Base-by-base conservation (phyloP, 257 asterid genomes). In the Primulina huaijiensis region DNA sequence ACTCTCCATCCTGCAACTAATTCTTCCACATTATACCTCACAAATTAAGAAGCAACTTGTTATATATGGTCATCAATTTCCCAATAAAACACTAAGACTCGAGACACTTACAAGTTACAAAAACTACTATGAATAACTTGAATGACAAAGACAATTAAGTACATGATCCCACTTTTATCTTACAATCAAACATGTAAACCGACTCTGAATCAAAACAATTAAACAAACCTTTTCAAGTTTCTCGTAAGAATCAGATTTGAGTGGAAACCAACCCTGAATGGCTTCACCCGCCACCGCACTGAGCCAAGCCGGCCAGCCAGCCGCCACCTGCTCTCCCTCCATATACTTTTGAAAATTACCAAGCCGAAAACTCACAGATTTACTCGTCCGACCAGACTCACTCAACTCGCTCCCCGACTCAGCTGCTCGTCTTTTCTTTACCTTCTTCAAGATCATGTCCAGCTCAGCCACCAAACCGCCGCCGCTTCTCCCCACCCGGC, bases 221-320 rank as follows among this genome's bases (percentile, higher is more conserved):
- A 31, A 60, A 40, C 60, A 62, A 63, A 89, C 98, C 96, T 92
- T 92, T 75, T 92, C 98, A 20, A 89, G 96, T 76, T 92, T 92
- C 82, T 92, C 92, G 69, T 78, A 92, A 17, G 90, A 83, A 74
- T 92, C 98, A 1, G 96, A 87, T 72, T 74, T 77, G n/a, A 84
- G 93, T 0, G 96, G 96, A 60, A 88, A 87, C 96, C 96, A 92
- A 5, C 98, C 98, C 33, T 92, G 94, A 78, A 92, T 88, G 64
- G 98, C 96, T 84, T 92, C 98, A 12, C 94, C 89, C 60, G 98
- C 98, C 68, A 92, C 96, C 75, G 92, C 94, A 79, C 85, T 86
- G 73, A 92, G 92, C 98, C 98, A 92, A 78, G 89, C 87, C 68
- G 96, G 98, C 98, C 98, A 92, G 5, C 98, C 98, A 23, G 96